Evolutionary conservation across 768 basidiomycete genomes (phyloP).

Genomic region (Serendipita indica): DNA sequence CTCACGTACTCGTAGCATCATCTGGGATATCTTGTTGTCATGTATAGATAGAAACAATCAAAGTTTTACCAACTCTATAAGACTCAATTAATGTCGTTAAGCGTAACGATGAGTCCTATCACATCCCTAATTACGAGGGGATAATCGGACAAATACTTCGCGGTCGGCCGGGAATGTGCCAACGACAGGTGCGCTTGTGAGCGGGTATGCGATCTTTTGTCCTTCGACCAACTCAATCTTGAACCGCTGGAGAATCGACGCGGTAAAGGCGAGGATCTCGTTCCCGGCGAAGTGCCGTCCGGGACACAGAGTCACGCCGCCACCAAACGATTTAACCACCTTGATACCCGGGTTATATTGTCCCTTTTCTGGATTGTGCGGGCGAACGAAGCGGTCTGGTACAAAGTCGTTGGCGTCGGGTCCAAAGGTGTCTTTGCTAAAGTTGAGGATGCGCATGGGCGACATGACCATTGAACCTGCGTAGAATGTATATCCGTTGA

Average conservation of each 20-base stretch:
- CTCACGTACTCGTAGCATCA: constrained; percentile 17
- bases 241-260: not conserved
- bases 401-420: not conserved
- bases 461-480: not conserved
- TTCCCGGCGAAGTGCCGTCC: constrained; percentile 2
- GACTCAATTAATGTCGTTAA: too few species aligned
- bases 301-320: not conserved
- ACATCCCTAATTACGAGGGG: not conserved
- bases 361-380: not conserved
- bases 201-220: not conserved
- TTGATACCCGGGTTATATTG: not conserved
- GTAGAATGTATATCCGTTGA: not conserved
- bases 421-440: not conserved
- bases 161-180: not conserved
- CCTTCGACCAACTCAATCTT: not conserved
- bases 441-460: not conserved
- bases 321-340: not conserved
- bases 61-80: too few species aligned
- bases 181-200: not conserved
- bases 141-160: not conserved
- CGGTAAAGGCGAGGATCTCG: not conserved
- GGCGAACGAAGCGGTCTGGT: not conserved
- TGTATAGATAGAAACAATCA: too few species aligned
- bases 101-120: too few species aligned
- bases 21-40: too few species aligned